Percentiles rank a stretch among this genome's conserved stretches.
Evolutionary conservation across 2,329 filamentous ascomycete species (phyloP).

Genomic region (Microcyclospora tardicrescens): DNA sequence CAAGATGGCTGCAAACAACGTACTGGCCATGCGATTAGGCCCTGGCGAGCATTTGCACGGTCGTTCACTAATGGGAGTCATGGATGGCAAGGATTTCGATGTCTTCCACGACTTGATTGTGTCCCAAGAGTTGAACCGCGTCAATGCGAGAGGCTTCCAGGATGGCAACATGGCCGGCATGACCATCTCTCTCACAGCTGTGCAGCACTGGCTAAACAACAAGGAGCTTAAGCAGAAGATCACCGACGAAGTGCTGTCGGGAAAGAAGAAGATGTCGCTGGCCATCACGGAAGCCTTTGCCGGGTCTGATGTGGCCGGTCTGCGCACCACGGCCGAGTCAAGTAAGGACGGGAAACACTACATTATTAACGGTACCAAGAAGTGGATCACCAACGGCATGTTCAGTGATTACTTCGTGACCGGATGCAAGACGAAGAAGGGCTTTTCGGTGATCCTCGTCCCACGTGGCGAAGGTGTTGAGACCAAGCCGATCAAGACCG

Average conservation of each 20-base stretch:
- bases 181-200: conserved; percentile 67
- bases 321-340: conserved; percentile 67
- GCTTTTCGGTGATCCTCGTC: conserved; percentile 64
- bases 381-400: conserved; percentile 75
- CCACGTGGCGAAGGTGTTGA: conserved; percentile 61
- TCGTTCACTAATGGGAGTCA: conserved; percentile 51
- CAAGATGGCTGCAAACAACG: conserved; percentile 58
- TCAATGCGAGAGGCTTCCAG: conserved; percentile 69
- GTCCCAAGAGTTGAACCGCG: conserved; percentile 57
- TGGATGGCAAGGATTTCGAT: conserved; percentile 70
- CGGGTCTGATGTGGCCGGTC: conserved; percentile 66
- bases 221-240: conserved; percentile 52
- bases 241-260: conserved; percentile 58
- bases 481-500: conserved; percentile 66
- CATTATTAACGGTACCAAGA: conserved; percentile 60
- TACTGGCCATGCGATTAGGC: conserved; percentile 71
- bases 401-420: conserved; percentile 76
- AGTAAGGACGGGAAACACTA: conserved; percentile 64
- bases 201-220: conserved; percentile 66
- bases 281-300: conserved; percentile 85
- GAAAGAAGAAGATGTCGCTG: conserved; percentile 77
- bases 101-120: conserved; percentile 76
- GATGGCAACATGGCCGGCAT: conserved; percentile 82
- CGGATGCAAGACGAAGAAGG: conserved; percentile 66
- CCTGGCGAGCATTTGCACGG: conserved; percentile 72